Percentiles rank a stretch among this genome's conserved stretches.
These are phyloP conservation scores for Magnusiomyces tetraspermus DNA, from an alignment of 1,139 yeast genomes.

Conservation along the genomic window DNA sequence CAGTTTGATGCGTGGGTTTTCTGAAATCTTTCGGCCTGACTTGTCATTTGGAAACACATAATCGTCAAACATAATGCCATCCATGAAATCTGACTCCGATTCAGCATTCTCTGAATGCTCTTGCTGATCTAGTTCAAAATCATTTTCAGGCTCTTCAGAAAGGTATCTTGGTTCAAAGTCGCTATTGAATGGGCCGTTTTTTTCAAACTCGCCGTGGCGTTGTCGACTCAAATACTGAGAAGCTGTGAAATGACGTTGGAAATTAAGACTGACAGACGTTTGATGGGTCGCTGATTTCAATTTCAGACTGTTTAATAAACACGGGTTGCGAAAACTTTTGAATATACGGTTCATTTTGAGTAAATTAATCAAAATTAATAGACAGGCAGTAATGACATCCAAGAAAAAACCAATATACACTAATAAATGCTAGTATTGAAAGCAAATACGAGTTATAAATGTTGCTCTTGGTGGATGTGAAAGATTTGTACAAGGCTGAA, in stretches of 20 bases:
- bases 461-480: no score
- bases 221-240: constrained; percentile 2
- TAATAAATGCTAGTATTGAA: no score
- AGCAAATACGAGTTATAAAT: no score
- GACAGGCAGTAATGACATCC: no score
- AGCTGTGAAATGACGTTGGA: background rate
- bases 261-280: no score
- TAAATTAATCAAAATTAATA: no score
- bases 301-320: no score
- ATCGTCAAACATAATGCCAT: background rate
- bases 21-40: background rate
- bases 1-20: background rate
- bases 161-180: constrained; percentile 1
- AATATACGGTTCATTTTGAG: no score
- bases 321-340: no score
- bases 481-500: no score
- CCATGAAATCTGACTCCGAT: background rate
- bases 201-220: constrained; percentile 13
- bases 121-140: background rate
- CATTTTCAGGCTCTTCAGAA: constrained; percentile 2
- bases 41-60: background rate
- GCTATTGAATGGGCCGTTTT: constrained; percentile 7
- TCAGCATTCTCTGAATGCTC: background rate
- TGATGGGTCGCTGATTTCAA: no score
- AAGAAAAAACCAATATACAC: no score